Evolutionary conservation across 345 rosid species (phyloP).

Genomic region (Rubroshorea leprosula): DNA sequence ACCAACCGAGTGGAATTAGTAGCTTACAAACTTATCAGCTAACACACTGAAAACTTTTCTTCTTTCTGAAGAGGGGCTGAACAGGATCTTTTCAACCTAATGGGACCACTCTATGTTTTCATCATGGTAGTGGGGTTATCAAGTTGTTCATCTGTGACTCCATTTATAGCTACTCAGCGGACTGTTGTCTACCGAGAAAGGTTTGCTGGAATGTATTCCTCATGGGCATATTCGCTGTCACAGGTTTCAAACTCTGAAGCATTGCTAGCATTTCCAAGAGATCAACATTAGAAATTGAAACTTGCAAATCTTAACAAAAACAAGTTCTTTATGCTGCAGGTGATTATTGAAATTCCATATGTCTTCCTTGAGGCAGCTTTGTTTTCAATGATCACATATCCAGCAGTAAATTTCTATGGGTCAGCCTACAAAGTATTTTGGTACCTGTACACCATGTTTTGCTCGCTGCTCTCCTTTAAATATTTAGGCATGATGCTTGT

Average conservation of each 20-base stretch:
- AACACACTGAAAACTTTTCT: not conserved
- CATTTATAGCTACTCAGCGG: slow-evolving; percentile 38
- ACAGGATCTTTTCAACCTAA: slow-evolving; percentile 45
- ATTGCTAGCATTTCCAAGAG: not conserved
- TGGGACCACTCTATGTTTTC: slow-evolving; percentile 37
- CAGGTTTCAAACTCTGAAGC: slow-evolving; percentile 32
- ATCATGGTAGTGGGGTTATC: slow-evolving; percentile 31
- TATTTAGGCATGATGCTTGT: slow-evolving; percentile 41
- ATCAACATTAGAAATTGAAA: not conserved
- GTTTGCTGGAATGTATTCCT: too few relatives aligned
- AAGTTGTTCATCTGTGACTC: slow-evolving; percentile 36
- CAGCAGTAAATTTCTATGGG: slow-evolving; percentile 25
- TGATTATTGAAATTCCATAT: slow-evolving; percentile 35
- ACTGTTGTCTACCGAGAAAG: slow-evolving; percentile 48
- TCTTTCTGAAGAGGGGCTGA: slow-evolving; percentile 29
- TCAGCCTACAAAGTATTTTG: slow-evolving; percentile 33
- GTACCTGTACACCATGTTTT: slow-evolving; percentile 35
- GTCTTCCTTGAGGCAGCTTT: slow-evolving; percentile 26
- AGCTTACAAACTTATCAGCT: not conserved
- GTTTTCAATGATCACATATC: slow-evolving; percentile 31
- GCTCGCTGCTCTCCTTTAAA: slow-evolving; percentile 30
- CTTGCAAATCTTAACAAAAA: not conserved
- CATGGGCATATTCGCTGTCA: slow-evolving; percentile 52
- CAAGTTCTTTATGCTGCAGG: slow-evolving; percentile 15
- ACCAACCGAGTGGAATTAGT: too few relatives aligned